Base-by-base conservation (phyloP, 1,139 yeast species). In the Saccharomyces hybrid region DNA sequence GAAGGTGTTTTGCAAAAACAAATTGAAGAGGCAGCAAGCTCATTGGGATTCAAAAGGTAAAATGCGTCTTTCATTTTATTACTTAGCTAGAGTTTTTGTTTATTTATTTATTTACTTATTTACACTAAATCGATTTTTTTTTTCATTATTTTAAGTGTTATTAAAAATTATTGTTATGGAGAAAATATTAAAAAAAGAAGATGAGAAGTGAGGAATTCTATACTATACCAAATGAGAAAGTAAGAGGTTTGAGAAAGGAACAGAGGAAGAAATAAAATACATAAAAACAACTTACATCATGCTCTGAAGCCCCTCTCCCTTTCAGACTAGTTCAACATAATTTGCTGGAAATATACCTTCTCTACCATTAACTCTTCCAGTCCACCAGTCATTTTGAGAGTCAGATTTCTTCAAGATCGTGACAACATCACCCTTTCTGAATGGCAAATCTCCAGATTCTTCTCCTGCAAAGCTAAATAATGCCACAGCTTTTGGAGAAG, bases 261-360 rank as follows among this genome's bases (percentile, higher is more conserved):
- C 21, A 21, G 21, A 21, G 21, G 4, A 21, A 21, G 4, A 16
- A 14, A 38, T 38, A 38, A 38, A 9, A 8, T 14, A 8, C 3
- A 38, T 4, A 38, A 38, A 3, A 16, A 7, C 9, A 16, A 16
- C 21, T 19, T 16, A 8, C 11, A 3, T 38, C 42, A 11, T 38
- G 16, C 16, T 38, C 21, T 38, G 9, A 8, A 16, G 11, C 42
- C 19, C 19, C 42, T 2, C 5, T 8, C 14, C 16, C 14, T 70
- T 86, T 60, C 68, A 86, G 55, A 88, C 86, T 64, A 90, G 72
- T 66, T 90, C 95, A 48, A 93, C 97, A 68, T 93, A 93, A 69
- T 93, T 93, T 1, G 99, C 99, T 8, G 99, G 99, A 78, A 93
- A 93, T 29, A 91, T 90, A 52, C 99, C 99, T 60, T 88, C 88